These are phyloP conservation scores for Sporothrix inflata DNA, from an alignment of 2,329 filamentous ascomycete genomes.

Conservation along the genomic window DNA sequence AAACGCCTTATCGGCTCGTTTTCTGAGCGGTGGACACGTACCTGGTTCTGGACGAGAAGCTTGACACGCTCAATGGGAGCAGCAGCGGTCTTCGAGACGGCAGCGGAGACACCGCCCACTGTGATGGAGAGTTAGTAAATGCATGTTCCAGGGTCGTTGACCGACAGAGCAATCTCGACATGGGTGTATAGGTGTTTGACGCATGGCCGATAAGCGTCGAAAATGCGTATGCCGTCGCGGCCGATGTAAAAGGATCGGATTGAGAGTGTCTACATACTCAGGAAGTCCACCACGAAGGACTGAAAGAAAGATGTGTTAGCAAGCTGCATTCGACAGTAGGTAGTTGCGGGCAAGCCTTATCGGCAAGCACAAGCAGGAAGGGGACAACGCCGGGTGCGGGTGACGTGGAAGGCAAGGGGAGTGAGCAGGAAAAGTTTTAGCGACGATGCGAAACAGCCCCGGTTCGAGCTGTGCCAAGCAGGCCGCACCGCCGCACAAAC, in stretches of 20 bases:
- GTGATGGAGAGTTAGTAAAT: conserved; percentile 40
- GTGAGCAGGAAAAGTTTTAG: conserved; percentile 5
- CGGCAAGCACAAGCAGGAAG: not conserved
- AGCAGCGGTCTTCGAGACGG: conserved; percentile 99
- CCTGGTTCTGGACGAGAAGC: conserved; percentile 99
- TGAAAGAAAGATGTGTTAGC: conserved; percentile 49
- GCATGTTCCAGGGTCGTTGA: not conserved
- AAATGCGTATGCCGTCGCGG: not conserved
- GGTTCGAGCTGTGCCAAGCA: not conserved
- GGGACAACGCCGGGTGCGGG: not conserved
- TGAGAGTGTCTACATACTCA: conserved; percentile 73
- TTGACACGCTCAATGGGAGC: conserved; percentile 99
- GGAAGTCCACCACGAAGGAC: conserved; percentile 97
- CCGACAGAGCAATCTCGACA: not conserved
- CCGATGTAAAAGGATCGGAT: not conserved
- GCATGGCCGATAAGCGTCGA: conserved; percentile 14
- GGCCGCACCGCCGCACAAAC: not conserved
- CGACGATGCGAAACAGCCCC: not conserved
- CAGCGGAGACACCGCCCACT: conserved; percentile 99
- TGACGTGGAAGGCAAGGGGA: not conserved
- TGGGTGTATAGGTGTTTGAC: not conserved
- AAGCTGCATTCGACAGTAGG: not conserved
- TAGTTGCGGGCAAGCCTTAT: not conserved
- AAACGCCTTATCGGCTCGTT: not conserved
- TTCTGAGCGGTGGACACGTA: conserved; percentile 54